Conservation (phyloP, 2,329 filamentous ascomycete genomes). For the Epichloe brachyelytri region DNA sequence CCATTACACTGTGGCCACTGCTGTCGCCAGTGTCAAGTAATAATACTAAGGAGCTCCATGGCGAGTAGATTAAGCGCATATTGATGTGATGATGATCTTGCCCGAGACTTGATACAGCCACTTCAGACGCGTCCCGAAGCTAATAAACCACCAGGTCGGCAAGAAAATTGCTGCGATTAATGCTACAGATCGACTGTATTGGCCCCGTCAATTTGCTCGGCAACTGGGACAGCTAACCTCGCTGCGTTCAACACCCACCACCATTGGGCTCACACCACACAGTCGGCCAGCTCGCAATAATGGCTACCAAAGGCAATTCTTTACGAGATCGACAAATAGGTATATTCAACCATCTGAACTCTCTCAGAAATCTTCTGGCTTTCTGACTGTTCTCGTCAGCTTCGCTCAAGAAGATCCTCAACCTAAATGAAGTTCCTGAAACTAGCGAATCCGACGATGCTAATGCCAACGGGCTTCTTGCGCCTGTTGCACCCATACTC, state of each 20-base stretch:
- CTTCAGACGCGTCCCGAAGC: background rate
- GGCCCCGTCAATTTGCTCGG: background rate
- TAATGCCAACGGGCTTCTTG: conserved; percentile 48
- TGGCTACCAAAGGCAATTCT: conserved; percentile 33
- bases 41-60: background rate
- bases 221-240: background rate
- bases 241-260: background rate
- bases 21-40: background rate
- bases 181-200: background rate
- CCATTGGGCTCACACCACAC: background rate
- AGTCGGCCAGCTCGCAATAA: conserved; percentile 14
- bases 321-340: conserved; percentile 39
- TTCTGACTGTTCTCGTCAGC: conserved; percentile 34
- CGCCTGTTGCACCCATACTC: conserved; percentile 64
- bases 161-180: background rate
- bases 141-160: background rate
- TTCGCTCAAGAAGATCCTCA: conserved; percentile 89
- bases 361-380: background rate
- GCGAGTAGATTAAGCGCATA: background rate
- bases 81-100: background rate
- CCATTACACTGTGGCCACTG: conserved; percentile 3
- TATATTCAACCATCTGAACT: conserved; percentile 12
- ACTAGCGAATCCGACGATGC: conserved; percentile 49
- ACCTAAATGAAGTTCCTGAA: conserved; percentile 67
- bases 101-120: background rate